A percentile compares a stretch with the other conserved stretches of the same genome.
Evolutionary conservation across 164 flowering plant species (phyloP).

Genomic region (Piper longum): DNA sequence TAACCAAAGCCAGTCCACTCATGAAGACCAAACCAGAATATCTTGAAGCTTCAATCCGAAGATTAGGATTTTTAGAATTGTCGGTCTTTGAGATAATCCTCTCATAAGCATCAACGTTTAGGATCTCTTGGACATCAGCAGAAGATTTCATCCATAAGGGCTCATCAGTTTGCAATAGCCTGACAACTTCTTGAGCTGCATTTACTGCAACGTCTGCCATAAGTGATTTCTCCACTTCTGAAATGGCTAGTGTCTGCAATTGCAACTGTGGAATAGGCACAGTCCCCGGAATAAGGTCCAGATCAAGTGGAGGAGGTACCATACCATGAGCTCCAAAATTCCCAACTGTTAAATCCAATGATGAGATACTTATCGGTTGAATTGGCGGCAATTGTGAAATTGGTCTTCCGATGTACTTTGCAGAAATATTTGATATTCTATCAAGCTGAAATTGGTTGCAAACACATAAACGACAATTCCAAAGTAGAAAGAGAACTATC

Average conservation of each 20-base stretch:
- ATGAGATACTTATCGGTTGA: conserved; percentile 46
- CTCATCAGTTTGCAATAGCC: conserved; percentile 26
- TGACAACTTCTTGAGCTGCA: conserved; percentile 62
- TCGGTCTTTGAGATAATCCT: conserved; percentile 28
- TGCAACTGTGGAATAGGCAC: conserved; percentile 23
- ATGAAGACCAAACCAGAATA: conserved; percentile 37
- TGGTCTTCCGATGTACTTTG: conserved; percentile 77
- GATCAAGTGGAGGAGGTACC: conserved; percentile 53
- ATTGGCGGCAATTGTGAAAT: conserved; percentile 59
- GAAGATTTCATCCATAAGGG: conserved; percentile 44
- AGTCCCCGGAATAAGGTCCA: conserved; percentile 53
- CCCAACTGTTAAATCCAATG: conserved; percentile 54
- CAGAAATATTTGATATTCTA: conserved; percentile 68
- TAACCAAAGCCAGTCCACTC: conserved; percentile 43
- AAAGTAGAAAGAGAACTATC: background rate
- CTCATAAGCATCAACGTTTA: conserved; percentile 47
- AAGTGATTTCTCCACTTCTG: conserved; percentile 56
- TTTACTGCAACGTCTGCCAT: conserved; percentile 55
- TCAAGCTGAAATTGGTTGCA: conserved; percentile 42
- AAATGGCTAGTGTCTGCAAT: conserved; percentile 21
- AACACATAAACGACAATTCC: background rate
- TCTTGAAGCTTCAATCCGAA: conserved; percentile 47
- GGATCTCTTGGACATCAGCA: conserved; percentile 29
- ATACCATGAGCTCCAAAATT: conserved; percentile 26
- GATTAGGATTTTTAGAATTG: conserved; percentile 29